Evolutionary conservation across 179 eudicot species (phyloP).

Genomic region (Monotropa hypopitys): DNA sequence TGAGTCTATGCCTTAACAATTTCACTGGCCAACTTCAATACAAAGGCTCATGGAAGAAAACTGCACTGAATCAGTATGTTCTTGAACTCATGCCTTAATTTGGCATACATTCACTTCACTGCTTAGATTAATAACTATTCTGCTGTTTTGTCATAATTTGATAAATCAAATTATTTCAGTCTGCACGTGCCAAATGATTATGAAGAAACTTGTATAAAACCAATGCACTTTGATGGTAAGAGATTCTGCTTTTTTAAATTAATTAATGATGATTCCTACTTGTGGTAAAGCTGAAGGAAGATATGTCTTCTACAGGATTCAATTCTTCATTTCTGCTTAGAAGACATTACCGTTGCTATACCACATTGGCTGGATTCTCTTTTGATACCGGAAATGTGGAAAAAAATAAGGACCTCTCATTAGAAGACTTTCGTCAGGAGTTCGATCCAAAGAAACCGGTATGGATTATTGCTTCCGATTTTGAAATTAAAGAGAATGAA

Average conservation of each 20-base stretch:
- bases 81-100: conserved; percentile 4
- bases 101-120: not conserved
- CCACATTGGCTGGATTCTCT: conserved; percentile 60
- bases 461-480: conserved; percentile 14
- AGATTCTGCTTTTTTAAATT: not conserved
- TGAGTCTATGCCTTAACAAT: conserved; percentile 63
- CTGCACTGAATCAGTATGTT: conserved; percentile 58
- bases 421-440: conserved; percentile 46
- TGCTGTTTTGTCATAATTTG: not conserved
- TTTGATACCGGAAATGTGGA: conserved; percentile 75
- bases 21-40: conserved; percentile 51
- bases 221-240: conserved; percentile 68
- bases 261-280: not conserved
- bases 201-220: conserved; percentile 27
- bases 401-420: conserved; percentile 41
- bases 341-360: conserved; percentile 72
- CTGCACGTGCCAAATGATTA: conserved; percentile 25
- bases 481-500: not conserved
- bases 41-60: conserved; percentile 87
- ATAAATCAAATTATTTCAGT: conserved; percentile 21
- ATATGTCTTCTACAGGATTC: conserved; percentile 49
- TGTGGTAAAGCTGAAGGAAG: not conserved
- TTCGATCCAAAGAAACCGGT: conserved; percentile 85
- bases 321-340: conserved; percentile 63
- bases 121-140: not conserved